Conservation (phyloP, 495 filamentous ascomycete genomes). For the Penicillium alfredii region DNA sequence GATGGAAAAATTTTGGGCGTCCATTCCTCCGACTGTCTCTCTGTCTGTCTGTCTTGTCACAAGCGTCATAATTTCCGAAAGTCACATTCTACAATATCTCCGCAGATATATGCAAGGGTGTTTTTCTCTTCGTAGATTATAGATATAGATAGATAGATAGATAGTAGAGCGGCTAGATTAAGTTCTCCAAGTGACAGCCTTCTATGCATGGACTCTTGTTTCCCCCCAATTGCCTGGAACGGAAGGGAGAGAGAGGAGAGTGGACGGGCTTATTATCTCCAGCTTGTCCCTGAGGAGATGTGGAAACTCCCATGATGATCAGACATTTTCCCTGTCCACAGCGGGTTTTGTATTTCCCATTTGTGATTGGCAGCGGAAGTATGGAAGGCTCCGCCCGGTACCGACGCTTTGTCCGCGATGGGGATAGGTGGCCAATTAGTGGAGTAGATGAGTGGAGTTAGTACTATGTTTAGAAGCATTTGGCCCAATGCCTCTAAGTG, state of each 20-base stretch:
- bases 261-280: too few relatives aligned
- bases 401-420: conserved; percentile 11
- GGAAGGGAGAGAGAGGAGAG: conserved; percentile 2
- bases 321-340: conserved; percentile 15
- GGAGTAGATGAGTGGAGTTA: background rate
- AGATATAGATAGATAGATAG: too few relatives aligned
- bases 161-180: conserved; percentile 1
- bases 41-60: too few relatives aligned
- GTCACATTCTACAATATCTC: too few relatives aligned
- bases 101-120: too few relatives aligned
- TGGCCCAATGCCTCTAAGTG: too few relatives aligned
- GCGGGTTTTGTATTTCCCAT: background rate
- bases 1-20: conserved; percentile 4
- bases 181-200: conserved; percentile 28
- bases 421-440: conserved; percentile 3
- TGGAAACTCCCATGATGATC: background rate
- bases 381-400: conserved; percentile 11
- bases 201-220: conserved; percentile 21
- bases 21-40: too few relatives aligned
- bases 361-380: conserved; percentile 17
- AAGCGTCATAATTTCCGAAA: too few relatives aligned
- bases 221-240: conserved; percentile 9
- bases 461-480: background rate
- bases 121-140: too few relatives aligned
- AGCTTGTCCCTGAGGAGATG: background rate